Conservation (phyloP, 768 basidiomycete genomes). For the Hygrocybe coccinea region DNA sequence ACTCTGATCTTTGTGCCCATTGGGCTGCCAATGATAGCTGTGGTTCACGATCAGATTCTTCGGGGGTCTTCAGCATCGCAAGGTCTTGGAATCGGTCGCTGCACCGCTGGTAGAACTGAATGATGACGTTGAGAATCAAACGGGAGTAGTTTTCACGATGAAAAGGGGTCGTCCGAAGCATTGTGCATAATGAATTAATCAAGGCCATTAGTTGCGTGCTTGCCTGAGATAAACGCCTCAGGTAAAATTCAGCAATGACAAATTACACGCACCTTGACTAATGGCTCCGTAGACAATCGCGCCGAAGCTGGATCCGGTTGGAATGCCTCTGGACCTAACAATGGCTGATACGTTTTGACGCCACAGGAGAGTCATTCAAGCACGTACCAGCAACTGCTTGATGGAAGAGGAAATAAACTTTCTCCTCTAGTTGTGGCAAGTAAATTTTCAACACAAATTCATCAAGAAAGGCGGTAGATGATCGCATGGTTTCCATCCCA, state of each 20-base stretch:
- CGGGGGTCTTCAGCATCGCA: constrained; percentile 39
- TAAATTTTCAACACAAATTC: constrained; percentile 92
- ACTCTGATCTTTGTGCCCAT: constrained; percentile 83
- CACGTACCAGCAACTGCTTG: constrained; percentile 69
- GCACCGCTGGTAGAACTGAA: constrained; percentile 94
- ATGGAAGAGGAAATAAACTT: constrained; percentile 82
- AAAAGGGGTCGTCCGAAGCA: constrained; percentile 89
- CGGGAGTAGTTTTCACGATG: constrained; percentile 92
- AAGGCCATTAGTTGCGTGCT: constrained; percentile 81
- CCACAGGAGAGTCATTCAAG: constrained; percentile 1
- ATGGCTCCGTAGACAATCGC: constrained; percentile 62
- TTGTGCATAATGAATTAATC: constrained; percentile 85
- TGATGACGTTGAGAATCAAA: constrained; percentile 89
- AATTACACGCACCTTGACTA: constrained; percentile 60
- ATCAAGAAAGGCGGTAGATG: constrained; percentile 73
- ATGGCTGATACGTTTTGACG: background rate
- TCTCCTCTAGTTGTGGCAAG: constrained; percentile 92
- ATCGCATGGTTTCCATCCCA: constrained; percentile 58
- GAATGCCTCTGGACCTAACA: constrained; percentile 77
- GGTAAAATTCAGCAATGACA: background rate
- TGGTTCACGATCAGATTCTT: constrained; percentile 39
- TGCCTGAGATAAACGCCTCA: constrained; percentile 44
- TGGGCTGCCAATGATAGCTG: constrained; percentile 57
- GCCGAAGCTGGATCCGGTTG: constrained; percentile 69
- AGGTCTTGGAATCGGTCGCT: constrained; percentile 81